Percentiles rank a stretch among this genome's conserved stretches.
Evolutionary conservation across 169 alveolate genomes (phyloP).

Genomic region (Cryptosporidium ubiquitum): DNA sequence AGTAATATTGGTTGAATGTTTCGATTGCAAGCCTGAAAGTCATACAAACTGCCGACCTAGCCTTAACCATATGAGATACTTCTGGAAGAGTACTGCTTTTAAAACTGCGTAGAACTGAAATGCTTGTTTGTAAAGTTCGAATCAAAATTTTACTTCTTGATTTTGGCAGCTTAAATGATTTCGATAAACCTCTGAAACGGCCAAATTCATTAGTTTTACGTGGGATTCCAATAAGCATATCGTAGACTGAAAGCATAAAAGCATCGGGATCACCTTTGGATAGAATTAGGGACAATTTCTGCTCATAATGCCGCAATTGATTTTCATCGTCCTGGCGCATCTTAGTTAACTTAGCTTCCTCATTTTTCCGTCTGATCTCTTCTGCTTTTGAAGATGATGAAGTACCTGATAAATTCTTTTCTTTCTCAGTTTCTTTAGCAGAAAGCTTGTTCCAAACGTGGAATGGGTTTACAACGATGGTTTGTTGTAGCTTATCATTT

Average conservation of each 20-base stretch:
- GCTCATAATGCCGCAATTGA: slow-evolving; percentile 24
- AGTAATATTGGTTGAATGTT: slow-evolving; percentile 45
- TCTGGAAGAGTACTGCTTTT: slow-evolving; percentile 70
- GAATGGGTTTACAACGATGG: slow-evolving; percentile 66
- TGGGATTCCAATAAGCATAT: slow-evolving; percentile 63
- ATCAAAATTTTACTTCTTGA: slow-evolving; percentile 48
- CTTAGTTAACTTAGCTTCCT: slow-evolving; percentile 25
- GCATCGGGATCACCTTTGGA: slow-evolving; percentile 70
- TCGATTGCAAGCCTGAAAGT: slow-evolving; percentile 54
- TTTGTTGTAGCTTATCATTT: slow-evolving; percentile 58
- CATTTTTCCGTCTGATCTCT: slow-evolving; percentile 66
- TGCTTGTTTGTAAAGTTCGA: slow-evolving; percentile 31
- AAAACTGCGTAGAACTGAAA: slow-evolving; percentile 53
- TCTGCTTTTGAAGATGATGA: slow-evolving; percentile 54
- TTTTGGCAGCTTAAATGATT: slow-evolving; percentile 53
- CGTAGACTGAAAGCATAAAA: slow-evolving; percentile 68
- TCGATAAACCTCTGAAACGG: slow-evolving; percentile 22
- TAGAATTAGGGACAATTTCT: slow-evolving; percentile 24
- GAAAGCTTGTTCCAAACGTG: slow-evolving; percentile 65
- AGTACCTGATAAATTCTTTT: not conserved
- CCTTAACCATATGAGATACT: slow-evolving; percentile 39
- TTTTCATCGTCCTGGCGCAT: slow-evolving; percentile 74
- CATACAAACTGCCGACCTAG: slow-evolving; percentile 70
- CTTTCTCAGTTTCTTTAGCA: slow-evolving; percentile 22
- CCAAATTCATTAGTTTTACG: slow-evolving; percentile 70